Evolutionary conservation across 805 yeast genomes (phyloP), one percentile per base, ranked within the genome.

Genomic region (Metschnikowia henanensis): DNA sequence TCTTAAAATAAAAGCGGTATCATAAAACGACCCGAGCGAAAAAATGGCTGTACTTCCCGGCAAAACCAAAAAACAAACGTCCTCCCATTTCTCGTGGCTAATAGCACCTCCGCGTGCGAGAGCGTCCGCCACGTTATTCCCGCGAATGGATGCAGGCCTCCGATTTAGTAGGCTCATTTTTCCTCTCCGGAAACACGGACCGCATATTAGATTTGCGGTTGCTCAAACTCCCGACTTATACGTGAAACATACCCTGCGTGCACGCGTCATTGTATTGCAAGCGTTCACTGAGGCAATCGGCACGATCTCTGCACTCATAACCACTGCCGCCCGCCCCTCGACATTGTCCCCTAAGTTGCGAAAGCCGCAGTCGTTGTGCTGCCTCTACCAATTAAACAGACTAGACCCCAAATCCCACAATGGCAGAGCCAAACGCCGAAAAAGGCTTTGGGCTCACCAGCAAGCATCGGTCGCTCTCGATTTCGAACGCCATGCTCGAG

Each of bases 401-500:
- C n/a, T 3, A 10, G 12, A 21, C 12, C 17, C 5, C 25, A 22
- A 25, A 23, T 16, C 16, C 6, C 30, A 22, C 30, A 25, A 39
- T 39, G 43, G 16, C 43, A n/a, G 37, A 28, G 5, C 37, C 43
- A n/a, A 30, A 39, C 6, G 12, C 19, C 16, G 28, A 18, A 18
- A 22, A 26, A 13, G 26, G 23, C 13, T 8, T n/a, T 13, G n/a
- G 23, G 5, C 10, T 10, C 39, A n/a, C 26, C 30, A 22, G 18
- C 35, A 40, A 41, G 22, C 49, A 45, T 18, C 52, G 57, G 34
- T 53, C 63, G 33, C 50, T 55, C 34, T 54, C 62, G n/a, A 57
- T 60, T 18, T 53, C 59, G 38, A 60, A 59, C 40, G 64, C 59
- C 22, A 52, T 58, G 19, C 51, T 60, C 21, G 57, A 49, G 39